Conservation (phyloP, 2,329 filamentous ascomycete genomes). For the Ophiostoma pallidulum region DNA sequence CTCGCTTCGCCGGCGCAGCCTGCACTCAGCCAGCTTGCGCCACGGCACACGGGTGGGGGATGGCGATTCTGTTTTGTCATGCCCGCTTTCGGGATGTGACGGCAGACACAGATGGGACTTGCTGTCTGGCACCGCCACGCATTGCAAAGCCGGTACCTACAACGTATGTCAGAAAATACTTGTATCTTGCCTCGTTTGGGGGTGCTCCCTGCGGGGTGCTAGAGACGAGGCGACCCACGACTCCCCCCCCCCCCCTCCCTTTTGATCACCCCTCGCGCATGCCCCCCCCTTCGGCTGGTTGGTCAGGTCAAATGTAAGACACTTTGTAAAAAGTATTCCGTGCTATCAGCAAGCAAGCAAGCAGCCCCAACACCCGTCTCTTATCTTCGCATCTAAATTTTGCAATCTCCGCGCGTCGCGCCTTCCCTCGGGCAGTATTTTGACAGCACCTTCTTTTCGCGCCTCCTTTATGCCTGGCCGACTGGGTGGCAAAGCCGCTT, state of each 20-base stretch:
- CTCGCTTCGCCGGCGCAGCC: not conserved
- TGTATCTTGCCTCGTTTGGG: not conserved
- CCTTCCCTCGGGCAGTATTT: not conserved
- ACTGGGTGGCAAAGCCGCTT: not conserved
- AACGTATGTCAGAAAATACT: no score
- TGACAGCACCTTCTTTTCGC: no score
- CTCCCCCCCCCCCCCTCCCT: no score
- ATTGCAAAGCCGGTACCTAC: not conserved
- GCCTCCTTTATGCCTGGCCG: no score
- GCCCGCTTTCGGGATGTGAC: conserved; percentile 3
- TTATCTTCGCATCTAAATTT: not conserved
- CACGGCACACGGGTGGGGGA: not conserved
- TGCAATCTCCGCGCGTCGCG: not conserved
- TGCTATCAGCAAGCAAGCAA: no score
- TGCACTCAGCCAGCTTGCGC: not conserved
- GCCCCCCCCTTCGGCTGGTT: no score
- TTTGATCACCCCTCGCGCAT: no score
- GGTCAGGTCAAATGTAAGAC: no score
- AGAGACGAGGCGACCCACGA: no score
- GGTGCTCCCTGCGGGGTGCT: not conserved
- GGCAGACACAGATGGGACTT: not conserved
- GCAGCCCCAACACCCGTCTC: not conserved
- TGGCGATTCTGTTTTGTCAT: not conserved
- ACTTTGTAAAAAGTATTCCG: no score
- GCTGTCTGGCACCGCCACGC: not conserved